Evolutionary conservation across 2,329 filamentous ascomycete genomes (phyloP), one percentile per base, ranked within the genome.

Genomic region (Claviceps purpurea): DNA sequence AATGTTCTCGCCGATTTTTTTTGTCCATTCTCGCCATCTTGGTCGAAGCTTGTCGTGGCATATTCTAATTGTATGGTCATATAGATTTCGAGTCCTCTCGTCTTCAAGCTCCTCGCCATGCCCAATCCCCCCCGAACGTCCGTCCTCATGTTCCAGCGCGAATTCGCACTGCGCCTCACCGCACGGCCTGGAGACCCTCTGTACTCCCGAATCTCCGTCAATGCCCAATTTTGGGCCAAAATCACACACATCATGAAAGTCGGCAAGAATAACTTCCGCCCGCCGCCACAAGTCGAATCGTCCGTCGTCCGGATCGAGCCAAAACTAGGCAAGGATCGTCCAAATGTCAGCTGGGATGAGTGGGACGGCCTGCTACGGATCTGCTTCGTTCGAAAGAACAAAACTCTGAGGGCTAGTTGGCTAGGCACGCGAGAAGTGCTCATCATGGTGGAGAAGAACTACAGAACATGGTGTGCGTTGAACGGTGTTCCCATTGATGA

Each of bases 121-220:
- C 82, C 81, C 4, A 89, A 89, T 44, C 84, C 89, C 0, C 93
- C 93, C 0, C 75, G 91, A 38, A 82, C 81, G 55, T 90, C 85
- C 60, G 81, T 97, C 57, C 88, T 97, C 70, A 95, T 95, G 89
- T 93, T 95, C 62, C 91, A 97, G 73, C 82, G 89, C 63, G 91
- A 97, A 70, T 96, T 96, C 62, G 90, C 90, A 18, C 82, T 95
- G 67, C 81, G 91, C 41, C 74, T 97, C 39, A 91, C 94, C 52
- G 93, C 93, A 14, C 84, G 85, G 45, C 88, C 91, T 0, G 88
- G 88, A 8, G 90, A 96, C 64, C 79, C 89, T 50, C 79, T 97
- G 8, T 97, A 96, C 73, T 89, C 84, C 58, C 79, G 93, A n/a
- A 75, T 97, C 26, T 87, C 81, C 1, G 91, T 95, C 54, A 97